Percentiles rank a stretch among this genome's conserved stretches.
These are phyloP conservation scores for Colletotrichum sp. DNA, from an alignment of 2,329 filamentous ascomycete species.

Conservation along the genomic window DNA sequence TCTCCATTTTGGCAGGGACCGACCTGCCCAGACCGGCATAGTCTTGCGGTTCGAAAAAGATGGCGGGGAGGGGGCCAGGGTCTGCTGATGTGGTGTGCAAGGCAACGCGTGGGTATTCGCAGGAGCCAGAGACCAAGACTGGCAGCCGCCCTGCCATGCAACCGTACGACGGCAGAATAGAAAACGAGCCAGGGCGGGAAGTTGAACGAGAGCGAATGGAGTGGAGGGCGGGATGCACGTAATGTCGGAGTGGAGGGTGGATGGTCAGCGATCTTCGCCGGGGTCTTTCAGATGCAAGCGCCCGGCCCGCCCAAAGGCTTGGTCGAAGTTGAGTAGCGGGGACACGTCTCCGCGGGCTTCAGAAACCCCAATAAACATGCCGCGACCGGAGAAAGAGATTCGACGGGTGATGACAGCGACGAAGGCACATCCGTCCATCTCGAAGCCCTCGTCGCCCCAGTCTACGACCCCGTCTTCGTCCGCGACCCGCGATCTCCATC, in stretches of 20 bases:
- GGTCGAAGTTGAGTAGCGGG: neutral
- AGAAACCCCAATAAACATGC: neutral
- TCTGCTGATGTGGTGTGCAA: slow-evolving; percentile 7
- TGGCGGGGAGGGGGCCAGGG: neutral
- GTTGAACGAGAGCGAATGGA: slow-evolving; percentile 3
- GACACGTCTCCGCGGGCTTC: neutral
- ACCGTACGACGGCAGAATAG: slow-evolving; percentile 1
- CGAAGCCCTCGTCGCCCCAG: neutral
- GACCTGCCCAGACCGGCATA: neutral
- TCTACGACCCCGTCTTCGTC: neutral
- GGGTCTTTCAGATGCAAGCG: slow-evolving; percentile 20
- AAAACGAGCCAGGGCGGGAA: neutral
- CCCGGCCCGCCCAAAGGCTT: slow-evolving; percentile 5
- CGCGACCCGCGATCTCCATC: neutral
- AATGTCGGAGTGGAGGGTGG: neutral
- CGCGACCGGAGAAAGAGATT: neutral
- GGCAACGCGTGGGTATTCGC: slow-evolving; percentile 13
- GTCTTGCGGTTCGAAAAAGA: neutral
- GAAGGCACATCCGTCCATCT: neutral
- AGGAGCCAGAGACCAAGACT: neutral
- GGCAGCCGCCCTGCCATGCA: slow-evolving; percentile 17
- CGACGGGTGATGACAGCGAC: neutral
- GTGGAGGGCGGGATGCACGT: slow-evolving; percentile 11
- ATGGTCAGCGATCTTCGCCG: slow-evolving; percentile 12
- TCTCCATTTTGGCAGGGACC: neutral